These are phyloP conservation scores for Penicillium sp. DNA, from an alignment of 2,329 filamentous ascomycete species.

Conservation along the genomic window DNA sequence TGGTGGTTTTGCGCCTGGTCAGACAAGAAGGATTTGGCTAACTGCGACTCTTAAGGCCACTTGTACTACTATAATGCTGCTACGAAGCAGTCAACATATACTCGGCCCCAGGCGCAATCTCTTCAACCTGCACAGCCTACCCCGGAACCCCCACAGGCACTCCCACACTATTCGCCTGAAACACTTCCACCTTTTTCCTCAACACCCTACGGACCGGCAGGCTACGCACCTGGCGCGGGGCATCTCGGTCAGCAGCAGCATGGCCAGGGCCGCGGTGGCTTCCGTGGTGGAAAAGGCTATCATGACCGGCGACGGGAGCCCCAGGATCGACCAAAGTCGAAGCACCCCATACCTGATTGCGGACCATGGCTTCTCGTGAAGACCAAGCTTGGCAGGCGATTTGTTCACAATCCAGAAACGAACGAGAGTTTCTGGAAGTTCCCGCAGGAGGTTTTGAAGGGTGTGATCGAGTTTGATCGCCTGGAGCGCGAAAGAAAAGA, in stretches of 20 bases:
- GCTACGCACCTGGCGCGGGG: conserved; percentile 12
- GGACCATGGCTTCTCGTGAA: conserved; percentile 89
- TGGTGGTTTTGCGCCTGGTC: conserved; percentile 27
- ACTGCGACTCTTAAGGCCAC: conserved; percentile 55
- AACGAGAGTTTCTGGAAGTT: conserved; percentile 94
- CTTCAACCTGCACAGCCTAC: conserved; percentile 29
- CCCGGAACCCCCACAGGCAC: conserved; percentile 41
- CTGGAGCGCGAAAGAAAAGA: conserved; percentile 66
- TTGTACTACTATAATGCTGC: conserved; percentile 79
- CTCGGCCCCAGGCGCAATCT: conserved; percentile 54
- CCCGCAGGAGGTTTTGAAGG: conserved; percentile 77
- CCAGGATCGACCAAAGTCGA: conserved; percentile 73
- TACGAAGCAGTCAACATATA: conserved; percentile 84
- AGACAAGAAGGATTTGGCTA: conserved; percentile 16
- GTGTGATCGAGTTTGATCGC: conserved; percentile 60
- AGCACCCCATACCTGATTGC: conserved; percentile 70
- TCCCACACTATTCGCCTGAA: conserved; percentile 29
- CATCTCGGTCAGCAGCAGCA: conserved; percentile 23
- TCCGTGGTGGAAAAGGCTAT: conserved; percentile 50
- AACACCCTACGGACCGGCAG: conserved; percentile 31
- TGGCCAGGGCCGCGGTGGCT: conserved; percentile 44
- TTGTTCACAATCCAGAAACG: conserved; percentile 81
- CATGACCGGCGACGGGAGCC: conserved; percentile 62
- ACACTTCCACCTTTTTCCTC: conserved; percentile 35
- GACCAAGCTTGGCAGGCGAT: conserved; percentile 82